Evolutionary conservation across 129 eudicot genomes (phyloP), one percentile per base, ranked within the genome.

Genomic region (Cynara cardunculus): DNA sequence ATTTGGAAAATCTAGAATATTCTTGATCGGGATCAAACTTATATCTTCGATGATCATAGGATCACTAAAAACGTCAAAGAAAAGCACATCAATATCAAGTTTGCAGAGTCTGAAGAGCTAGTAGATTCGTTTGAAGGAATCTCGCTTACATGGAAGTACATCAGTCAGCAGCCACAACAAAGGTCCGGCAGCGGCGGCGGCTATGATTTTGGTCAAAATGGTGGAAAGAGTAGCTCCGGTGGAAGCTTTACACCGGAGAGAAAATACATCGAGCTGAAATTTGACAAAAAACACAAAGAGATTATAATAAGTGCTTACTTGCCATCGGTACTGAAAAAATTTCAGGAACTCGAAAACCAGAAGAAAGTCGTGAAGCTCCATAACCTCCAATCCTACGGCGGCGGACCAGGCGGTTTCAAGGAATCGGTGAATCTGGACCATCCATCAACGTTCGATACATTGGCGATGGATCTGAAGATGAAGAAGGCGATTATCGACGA

Each of bases 381-480:
- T 84, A 85, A 85, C 6, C 70, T 92, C 0, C 90, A 92, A 41
- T 49, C 84, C 14, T 88, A 86, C 49, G 25, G 76, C 0, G 37
- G 85, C 16, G 78, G 73, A 8, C 21, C 77, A 0, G 70, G 78
- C 0, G 67, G 77, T 2, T 27, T 37, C 27, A 85, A 85, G 87
- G 80, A 66, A 2, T 83, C 94, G 25, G 88, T 88, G 31, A 89
- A 78, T 27, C 87, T 92, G 13, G 90, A 92, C 61, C 94, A 92
- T 49, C 94, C 97, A 2, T 86, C 97, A 0, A 92, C 87, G 6
- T 92, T 92, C 25, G 94, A 92, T 0, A 92, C 92, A 10, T 71
- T 92, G 72, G 91, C 92, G 14, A 92, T 92, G 94, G 97, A 92
- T 22, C 39, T 78, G 21, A 80, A 71, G 62, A 22, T 39, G 84